Evolutionary conservation across 2,329 filamentous ascomycete species (phyloP).

Genomic region (Septoria linicola): DNA sequence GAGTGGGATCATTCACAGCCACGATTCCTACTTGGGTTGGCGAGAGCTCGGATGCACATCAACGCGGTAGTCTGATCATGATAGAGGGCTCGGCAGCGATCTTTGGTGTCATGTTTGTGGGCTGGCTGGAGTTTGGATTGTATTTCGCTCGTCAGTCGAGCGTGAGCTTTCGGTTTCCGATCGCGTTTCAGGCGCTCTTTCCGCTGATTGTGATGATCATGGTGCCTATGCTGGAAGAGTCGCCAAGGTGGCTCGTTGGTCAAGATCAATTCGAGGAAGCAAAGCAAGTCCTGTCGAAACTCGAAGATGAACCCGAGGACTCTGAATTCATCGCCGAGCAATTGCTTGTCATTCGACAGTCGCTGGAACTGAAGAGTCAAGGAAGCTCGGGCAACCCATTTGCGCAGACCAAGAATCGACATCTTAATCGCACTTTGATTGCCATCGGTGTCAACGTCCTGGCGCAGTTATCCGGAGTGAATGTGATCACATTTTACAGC

Average conservation of each 20-base stretch:
- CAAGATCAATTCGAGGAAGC: conserved; percentile 31
- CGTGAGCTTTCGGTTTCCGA: conserved; percentile 40
- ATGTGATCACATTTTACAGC: conserved; percentile 33
- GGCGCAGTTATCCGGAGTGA: conserved; percentile 29
- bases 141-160: conserved; percentile 26
- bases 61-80: conserved; percentile 25
- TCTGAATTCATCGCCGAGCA: conserved; percentile 25
- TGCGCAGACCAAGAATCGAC: conserved; percentile 27
- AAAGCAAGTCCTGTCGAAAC: conserved; percentile 29
- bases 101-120: conserved; percentile 30
- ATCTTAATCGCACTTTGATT: conserved; percentile 31
- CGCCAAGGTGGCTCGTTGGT: conserved; percentile 29
- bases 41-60: conserved; percentile 26
- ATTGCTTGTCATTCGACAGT: conserved; percentile 24
- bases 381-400: conserved; percentile 30
- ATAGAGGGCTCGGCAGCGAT: conserved; percentile 26
- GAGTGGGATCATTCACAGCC: conserved; percentile 40
- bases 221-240: conserved; percentile 37
- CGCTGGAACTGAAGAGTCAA: conserved; percentile 25
- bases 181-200: conserved; percentile 47
- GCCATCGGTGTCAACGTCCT: conserved; percentile 31
- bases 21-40: conserved; percentile 27
- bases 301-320: conserved; percentile 28
- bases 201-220: conserved; percentile 38
- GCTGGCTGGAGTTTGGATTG: conserved; percentile 30